Base-by-base conservation (phyloP, 495 filamentous ascomycete species). In the Chaetomium tenue region DNA sequence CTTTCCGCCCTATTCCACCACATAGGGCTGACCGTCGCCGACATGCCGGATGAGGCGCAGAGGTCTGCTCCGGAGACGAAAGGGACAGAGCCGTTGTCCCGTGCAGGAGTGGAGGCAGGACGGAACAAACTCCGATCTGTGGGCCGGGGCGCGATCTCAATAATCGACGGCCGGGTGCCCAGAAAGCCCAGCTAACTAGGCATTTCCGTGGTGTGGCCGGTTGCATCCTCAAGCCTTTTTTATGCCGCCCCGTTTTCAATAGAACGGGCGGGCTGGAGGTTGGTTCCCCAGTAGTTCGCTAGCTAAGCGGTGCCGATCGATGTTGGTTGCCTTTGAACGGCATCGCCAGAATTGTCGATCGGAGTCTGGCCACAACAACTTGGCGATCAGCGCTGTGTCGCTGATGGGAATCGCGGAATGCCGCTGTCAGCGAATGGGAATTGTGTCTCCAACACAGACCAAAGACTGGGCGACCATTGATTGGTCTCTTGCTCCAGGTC, bases 381-480 rank as follows among this genome's bases (percentile, higher is more conserved):
- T 3, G 22, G 15, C 33, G 54, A 57, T 57, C 54, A 15, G 54
- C 5, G 22, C 33, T 42, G 52, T 30, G 51, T 26, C 5, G 23
- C 56, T 51, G 28, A 63, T 63, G 60, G 57, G 57, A 57, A 56
- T 61, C 53, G 37, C 26, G 47, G 52, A 65, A 65, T 61, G 57
- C 63, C 63, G 58, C 58, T 60, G 42, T 54, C 23, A 18, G 20
- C 47, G 37, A 37, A 65, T 65, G 63, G 63, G 56, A 65, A 65
- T 65, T 39, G 33, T n/a, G 33, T 37, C 33, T 11, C 9, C 33
- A 37, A 37, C 33, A 12, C 33, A 37, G 33, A 37, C 16, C 40
- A 44, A 44, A 44, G 28, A 44, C 33, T 37, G 33, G 2, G 44
- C 58, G 2, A 3, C 8, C 46, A 20, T n/a, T 61, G 47, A 61